phyloP scores from a whole-genome alignment of 169 alveolate species.

The Plasmodium coatneyi region DNA sequence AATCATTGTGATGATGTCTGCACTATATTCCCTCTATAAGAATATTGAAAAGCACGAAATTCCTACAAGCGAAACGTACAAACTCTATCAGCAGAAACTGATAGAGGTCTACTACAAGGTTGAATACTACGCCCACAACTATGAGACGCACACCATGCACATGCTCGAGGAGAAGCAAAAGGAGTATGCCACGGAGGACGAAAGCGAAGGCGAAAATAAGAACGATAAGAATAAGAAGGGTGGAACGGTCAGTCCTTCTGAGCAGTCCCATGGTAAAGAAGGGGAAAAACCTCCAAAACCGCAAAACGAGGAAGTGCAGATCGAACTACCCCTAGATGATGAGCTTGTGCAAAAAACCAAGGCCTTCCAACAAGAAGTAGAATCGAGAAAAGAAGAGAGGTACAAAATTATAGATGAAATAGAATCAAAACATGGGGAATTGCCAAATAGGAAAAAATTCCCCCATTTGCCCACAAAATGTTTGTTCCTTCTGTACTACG shows the following conservation, averaged over 20 bases:
- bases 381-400: slow-evolving; percentile 35
- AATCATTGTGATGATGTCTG: slow-evolving; percentile 24
- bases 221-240: not conserved
- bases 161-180: slow-evolving; percentile 17
- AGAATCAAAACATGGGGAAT: not conserved
- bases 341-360: slow-evolving; percentile 51
- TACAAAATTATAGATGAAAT: slow-evolving; percentile 4
- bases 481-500: slow-evolving; percentile 36
- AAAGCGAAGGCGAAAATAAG: not conserved
- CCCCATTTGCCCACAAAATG: slow-evolving; percentile 65
- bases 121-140: slow-evolving; percentile 18
- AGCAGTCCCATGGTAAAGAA: not conserved
- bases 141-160: slow-evolving; percentile 28
- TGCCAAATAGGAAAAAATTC: slow-evolving; percentile 21
- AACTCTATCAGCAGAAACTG: slow-evolving; percentile 63
- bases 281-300: not conserved
- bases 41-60: slow-evolving; percentile 43
- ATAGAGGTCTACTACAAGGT: slow-evolving; percentile 37
- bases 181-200: not conserved
- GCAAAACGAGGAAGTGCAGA: not conserved
- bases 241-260: not conserved
- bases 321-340: slow-evolving; percentile 21
- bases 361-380: slow-evolving; percentile 16
- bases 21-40: slow-evolving; percentile 50
- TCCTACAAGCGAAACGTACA: slow-evolving; percentile 39